These are phyloP conservation scores for Hypoxylon sp. DNA, from an alignment of 2,329 filamentous ascomycete genomes.

Conservation along the genomic window DNA sequence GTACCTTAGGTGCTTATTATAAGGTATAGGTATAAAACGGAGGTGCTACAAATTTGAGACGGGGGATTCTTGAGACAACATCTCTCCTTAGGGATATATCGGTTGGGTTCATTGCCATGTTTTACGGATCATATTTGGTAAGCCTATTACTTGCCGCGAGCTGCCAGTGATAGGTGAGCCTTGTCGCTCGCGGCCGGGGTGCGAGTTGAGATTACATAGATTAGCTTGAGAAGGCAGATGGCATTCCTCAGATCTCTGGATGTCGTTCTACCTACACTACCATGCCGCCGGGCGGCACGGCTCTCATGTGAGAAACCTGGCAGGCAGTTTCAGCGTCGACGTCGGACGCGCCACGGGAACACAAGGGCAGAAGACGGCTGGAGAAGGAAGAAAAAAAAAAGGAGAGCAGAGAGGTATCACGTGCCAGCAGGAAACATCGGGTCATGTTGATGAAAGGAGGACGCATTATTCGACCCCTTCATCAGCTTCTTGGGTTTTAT, in stretches of 20 bases:
- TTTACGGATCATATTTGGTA: conserved; percentile 9
- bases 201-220: conserved; percentile 3
- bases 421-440: conserved; percentile 5
- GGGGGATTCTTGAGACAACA: conserved; percentile 17
- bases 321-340: conserved; percentile 13
- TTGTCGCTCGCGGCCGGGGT: conserved; percentile 5
- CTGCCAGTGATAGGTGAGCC: neutral
- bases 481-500: conserved; percentile 19
- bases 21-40: too few species aligned
- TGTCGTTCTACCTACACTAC: conserved; percentile 14
- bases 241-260: conserved; percentile 19
- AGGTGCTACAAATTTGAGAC: neutral
- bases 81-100: conserved; percentile 20
- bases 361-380: too few species aligned
- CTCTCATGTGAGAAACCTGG: conserved; percentile 32
- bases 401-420: neutral
- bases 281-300: conserved; percentile 24
- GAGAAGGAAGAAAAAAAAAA: neutral
- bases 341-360: conserved; percentile 13
- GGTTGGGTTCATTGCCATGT: neutral
- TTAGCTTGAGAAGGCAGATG: conserved; percentile 7
- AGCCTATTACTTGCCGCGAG: neutral
- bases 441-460: conserved; percentile 6
- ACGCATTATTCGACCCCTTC: conserved; percentile 31
- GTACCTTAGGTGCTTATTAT: too few species aligned